Evolutionary conservation across 345 rosid species (phyloP).

Genomic region (Sisymbrium altissimum): DNA sequence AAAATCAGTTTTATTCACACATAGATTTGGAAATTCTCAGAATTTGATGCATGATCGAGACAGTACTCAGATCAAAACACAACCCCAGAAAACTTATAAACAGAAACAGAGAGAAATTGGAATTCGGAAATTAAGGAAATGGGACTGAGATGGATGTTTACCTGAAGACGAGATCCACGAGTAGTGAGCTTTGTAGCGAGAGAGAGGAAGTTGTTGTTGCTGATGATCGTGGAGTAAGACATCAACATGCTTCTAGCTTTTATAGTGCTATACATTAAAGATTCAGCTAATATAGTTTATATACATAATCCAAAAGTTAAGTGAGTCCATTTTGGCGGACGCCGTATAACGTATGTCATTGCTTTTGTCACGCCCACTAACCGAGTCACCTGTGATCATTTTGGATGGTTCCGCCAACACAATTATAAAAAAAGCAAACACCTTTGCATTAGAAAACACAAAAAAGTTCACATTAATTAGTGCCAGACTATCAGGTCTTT

Average conservation of each 20-base stretch:
- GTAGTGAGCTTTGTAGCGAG: conserved; percentile 14
- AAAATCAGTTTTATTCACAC: background rate
- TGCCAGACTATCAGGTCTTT: background rate
- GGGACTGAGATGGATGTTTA: background rate
- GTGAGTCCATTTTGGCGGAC: conserved; percentile 18
- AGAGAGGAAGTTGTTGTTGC: conserved; percentile 19
- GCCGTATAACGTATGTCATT: conserved; percentile 24
- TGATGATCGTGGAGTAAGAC: conserved; percentile 24
- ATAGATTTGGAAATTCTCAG: background rate
- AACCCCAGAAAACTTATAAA: background rate
- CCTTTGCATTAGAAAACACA: background rate
- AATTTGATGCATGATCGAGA: background rate
- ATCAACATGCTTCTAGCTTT: conserved; percentile 9
- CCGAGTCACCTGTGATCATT: background rate
- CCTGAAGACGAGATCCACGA: conserved; percentile 36
- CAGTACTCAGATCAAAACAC: background rate
- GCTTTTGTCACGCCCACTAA: conserved; percentile 24
- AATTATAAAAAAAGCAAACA: background rate
- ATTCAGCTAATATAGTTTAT: background rate
- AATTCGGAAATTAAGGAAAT: background rate
- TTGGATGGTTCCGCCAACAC: background rate
- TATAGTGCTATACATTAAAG: background rate
- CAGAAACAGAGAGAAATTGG: background rate
- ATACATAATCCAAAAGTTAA: background rate
- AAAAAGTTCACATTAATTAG: background rate